Conservation (phyloP, 495 filamentous ascomycete genomes). For the Podospora pseudoanserina region DNA sequence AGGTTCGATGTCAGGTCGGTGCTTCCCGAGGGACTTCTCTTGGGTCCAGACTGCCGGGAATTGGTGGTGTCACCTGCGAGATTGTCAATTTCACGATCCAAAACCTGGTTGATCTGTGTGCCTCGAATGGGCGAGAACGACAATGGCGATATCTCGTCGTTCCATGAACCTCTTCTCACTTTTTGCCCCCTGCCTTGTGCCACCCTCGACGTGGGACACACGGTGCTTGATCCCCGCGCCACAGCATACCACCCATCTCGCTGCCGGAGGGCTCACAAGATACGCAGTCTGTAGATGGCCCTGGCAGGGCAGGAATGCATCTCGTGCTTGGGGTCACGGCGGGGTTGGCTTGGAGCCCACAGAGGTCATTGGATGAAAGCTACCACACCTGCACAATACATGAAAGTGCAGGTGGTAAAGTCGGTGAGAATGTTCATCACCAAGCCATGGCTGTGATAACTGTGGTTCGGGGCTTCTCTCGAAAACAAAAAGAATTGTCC, state of each 20-base stretch:
- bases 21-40: background rate
- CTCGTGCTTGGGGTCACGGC: background rate
- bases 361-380: conserved; percentile 10
- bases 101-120: conserved; percentile 1
- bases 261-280: background rate
- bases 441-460: conserved; percentile 14
- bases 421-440: conserved; percentile 19
- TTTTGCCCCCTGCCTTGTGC: conserved; percentile 2
- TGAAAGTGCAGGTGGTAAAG: conserved; percentile 16
- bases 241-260: conserved; percentile 4
- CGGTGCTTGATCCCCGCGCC: background rate
- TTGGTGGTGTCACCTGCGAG: conserved; percentile 9
- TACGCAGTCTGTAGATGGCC: background rate
- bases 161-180: background rate
- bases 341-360: background rate
- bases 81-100: conserved; percentile 11
- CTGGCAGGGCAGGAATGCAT: background rate
- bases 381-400: conserved; percentile 3
- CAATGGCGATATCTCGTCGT: background rate
- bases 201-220: background rate
- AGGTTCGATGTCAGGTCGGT: background rate
- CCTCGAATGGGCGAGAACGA: background rate
- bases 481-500: background rate
- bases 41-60: background rate
- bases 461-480: conserved; percentile 2